Conservation (phyloP, 2,329 filamentous ascomycete genomes). For the Aspergillus ochraceus region DNA sequence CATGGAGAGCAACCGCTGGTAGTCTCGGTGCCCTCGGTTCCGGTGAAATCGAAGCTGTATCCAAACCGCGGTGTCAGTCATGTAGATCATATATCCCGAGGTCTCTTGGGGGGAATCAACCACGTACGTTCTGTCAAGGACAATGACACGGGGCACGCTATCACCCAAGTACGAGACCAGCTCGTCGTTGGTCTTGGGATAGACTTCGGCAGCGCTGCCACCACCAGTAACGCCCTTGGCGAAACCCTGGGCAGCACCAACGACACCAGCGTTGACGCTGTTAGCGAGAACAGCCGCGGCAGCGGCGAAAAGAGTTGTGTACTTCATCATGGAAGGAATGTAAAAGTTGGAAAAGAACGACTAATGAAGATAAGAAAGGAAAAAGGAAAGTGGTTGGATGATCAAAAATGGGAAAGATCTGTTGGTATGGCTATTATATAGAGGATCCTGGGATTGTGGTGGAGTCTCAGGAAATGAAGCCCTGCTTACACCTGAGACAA, state of each 20-base stretch:
- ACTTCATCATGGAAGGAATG: slow-evolving; percentile 16
- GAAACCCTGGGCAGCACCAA: slow-evolving; percentile 48
- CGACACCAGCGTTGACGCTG: slow-evolving; percentile 17
- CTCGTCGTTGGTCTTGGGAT: slow-evolving; percentile 56
- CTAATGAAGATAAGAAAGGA: slow-evolving; percentile 1
- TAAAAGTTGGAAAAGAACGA: slow-evolving; percentile 1
- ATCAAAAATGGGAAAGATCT: background rate
- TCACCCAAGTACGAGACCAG: slow-evolving; percentile 61
- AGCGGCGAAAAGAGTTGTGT: slow-evolving; percentile 15
- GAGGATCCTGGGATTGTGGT: background rate
- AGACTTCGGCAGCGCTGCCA: slow-evolving; percentile 54
- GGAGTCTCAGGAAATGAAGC: background rate
- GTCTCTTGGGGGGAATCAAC: background rate
- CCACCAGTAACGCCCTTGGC: slow-evolving; percentile 61
- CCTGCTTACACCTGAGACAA: background rate
- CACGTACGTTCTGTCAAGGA: slow-evolving; percentile 34
- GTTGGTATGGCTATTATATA: background rate
- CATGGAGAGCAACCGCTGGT: slow-evolving; percentile 61
- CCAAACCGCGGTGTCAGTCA: background rate
- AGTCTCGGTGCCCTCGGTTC: slow-evolving; percentile 41
- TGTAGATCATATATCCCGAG: background rate
- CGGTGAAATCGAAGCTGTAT: slow-evolving; percentile 20
- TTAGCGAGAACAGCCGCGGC: slow-evolving; percentile 16
- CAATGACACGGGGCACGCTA: slow-evolving; percentile 55
- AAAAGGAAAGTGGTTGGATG: background rate